Base-by-base conservation (phyloP, 768 basidiomycete genomes). In the Ramaria rubella region DNA sequence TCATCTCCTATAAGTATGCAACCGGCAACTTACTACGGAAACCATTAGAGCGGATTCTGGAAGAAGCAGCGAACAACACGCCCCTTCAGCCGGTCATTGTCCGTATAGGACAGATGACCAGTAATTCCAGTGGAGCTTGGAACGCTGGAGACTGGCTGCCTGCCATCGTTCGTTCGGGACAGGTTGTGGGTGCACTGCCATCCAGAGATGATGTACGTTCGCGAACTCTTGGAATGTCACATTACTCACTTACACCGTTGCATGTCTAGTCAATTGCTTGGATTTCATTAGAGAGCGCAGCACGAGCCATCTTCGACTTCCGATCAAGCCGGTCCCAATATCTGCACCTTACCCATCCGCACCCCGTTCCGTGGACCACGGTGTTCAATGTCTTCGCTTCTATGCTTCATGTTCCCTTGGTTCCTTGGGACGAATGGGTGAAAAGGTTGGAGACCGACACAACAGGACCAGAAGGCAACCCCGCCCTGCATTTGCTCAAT, bases 91-190 rank as follows among this genome's bases (percentile, higher is more conserved):
- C n/a, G n/a, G n/a, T n/a, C n/a, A n/a, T n/a, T n/a, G n/a, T n/a
- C n/a, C n/a, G n/a, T n/a, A n/a, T n/a, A 9, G 45, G 45, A 11
- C 45, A 48, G 45, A n/a, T 48, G 45, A n/a, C 45, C 17, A 26
- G 45, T 23, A 26, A 26, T n/a, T n/a, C 17, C 14, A 26, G 24
- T 29, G 73, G 73, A 1, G 54, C 58, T 3, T 75, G 74, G 74
- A 70, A 67, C 55, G 29, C 56, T 21, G 53, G 51, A 8, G 74
- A 75, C 43, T 75, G 75, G 72, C 45, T 75, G 36, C 72, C 74
- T 21, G 58, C 63, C 33, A 36, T 75, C 6, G 62, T 73, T 34
- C 63, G 66, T 38, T 63, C 65, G 5, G 55, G 60, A 2, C 29
- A 44, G 2, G 6, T 43, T 5, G 6, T 63, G 17, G 55, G 56